Conservation (phyloP, 2,329 filamentous ascomycete genomes). For the Apiospora sp. region DNA sequence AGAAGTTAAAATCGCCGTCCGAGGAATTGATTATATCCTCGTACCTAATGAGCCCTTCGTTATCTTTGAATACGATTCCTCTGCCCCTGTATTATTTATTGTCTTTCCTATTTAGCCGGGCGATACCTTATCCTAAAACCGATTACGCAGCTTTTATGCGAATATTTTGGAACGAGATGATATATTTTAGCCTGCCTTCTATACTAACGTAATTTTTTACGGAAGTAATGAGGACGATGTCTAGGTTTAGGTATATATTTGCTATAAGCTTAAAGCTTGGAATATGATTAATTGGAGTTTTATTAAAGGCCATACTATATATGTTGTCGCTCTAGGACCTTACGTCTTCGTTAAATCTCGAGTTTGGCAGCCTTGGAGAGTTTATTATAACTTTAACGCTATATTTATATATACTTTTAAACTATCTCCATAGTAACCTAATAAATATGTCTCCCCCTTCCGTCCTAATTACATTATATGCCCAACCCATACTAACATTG, state of each 20-base stretch:
- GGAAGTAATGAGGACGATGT: background rate
- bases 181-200: background rate
- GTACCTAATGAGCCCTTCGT: background rate
- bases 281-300: background rate
- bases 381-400: background rate
- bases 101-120: background rate
- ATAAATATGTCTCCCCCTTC: background rate
- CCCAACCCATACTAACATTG: background rate
- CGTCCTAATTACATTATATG: background rate
- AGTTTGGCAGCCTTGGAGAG: constrained; percentile 1
- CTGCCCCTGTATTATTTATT: background rate
- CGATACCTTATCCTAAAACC: background rate
- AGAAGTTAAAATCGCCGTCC: background rate
- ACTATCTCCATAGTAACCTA: background rate
- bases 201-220: background rate
- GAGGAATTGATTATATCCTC: background rate
- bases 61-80: background rate
- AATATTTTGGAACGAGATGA: background rate
- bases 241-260: background rate
- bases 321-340: background rate
- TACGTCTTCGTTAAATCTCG: background rate
- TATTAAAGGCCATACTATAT: background rate
- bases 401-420: background rate
- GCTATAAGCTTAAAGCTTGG: background rate
- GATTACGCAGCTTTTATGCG: background rate